Conservation (phyloP, 371 early-diverging fungal species). For the Mortierella sp. region DNA sequence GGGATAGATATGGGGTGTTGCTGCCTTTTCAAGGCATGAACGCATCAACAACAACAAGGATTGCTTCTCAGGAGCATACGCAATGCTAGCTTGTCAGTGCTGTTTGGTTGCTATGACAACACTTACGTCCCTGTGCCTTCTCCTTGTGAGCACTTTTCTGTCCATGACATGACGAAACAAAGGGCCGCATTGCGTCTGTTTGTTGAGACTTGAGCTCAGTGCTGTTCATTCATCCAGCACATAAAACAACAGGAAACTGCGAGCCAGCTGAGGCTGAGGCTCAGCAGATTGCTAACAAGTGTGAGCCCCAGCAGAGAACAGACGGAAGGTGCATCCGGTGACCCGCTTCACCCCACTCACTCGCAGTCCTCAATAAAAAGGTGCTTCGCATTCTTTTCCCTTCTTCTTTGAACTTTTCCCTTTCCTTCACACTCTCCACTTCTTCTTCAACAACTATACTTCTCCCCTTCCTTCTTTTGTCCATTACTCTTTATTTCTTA, state of each 20-base stretch:
- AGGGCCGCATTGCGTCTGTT: background rate
- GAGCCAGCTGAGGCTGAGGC: constrained; percentile 1
- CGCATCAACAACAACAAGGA: background rate
- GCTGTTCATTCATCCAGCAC: background rate
- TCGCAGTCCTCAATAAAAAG: background rate
- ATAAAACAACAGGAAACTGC: too few species aligned
- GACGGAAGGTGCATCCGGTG: constrained; percentile 8
- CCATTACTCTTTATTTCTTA: background rate
- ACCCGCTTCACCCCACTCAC: background rate
- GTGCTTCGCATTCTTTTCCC: background rate
- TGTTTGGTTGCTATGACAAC: background rate
- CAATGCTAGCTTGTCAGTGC: background rate
- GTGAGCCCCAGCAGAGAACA: background rate
- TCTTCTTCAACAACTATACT: background rate
- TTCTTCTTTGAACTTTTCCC: background rate
- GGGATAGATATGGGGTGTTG: background rate
- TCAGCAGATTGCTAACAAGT: background rate
- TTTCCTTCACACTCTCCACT: background rate
- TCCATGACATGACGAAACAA: constrained; percentile 2
- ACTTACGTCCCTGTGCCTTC: too few species aligned
- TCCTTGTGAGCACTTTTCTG: background rate
- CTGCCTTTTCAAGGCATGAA: constrained; percentile 12
- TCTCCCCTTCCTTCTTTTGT: background rate
- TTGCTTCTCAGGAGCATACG: constrained; percentile 7
- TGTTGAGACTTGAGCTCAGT: too few species aligned